A percentile compares a stretch with the other conserved stretches of the same genome.
Evolutionary conservation across 805 yeast species (phyloP).

Genomic region (Cyberlindnera mycetangii): DNA sequence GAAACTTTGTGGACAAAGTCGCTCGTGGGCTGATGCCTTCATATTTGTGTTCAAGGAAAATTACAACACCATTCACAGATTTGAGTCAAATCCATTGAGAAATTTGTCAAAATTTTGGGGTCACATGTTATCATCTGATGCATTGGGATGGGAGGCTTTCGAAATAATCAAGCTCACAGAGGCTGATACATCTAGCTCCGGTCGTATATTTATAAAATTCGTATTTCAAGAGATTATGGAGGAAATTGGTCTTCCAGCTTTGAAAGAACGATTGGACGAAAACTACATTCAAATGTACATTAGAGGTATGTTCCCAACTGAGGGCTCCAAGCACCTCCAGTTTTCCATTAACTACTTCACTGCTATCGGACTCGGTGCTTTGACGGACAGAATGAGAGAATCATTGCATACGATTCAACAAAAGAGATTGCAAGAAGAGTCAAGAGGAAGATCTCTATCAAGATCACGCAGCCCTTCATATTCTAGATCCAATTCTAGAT

Average conservation of each 20-base stretch:
- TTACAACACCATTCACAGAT: constrained; percentile 59
- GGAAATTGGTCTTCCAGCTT: constrained; percentile 60
- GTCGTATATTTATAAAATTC: constrained; percentile 77
- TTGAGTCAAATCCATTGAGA: constrained; percentile 69
- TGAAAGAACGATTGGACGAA: constrained; percentile 51
- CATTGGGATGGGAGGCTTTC: constrained; percentile 61
- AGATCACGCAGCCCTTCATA: constrained; percentile 25
- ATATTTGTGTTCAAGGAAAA: constrained; percentile 48
- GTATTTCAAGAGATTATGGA: constrained; percentile 75
- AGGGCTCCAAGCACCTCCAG: constrained; percentile 51
- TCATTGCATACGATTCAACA: constrained; percentile 31
- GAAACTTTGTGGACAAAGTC: constrained; percentile 49
- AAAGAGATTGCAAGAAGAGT: constrained; percentile 28
- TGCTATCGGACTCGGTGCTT: constrained; percentile 81
- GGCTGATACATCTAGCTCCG: constrained; percentile 69
- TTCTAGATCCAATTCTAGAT: constrained; percentile 20
- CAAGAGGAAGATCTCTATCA: constrained; percentile 23
- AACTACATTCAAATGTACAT: constrained; percentile 47
- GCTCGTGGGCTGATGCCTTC: constrained; percentile 58
- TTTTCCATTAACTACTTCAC: constrained; percentile 90
- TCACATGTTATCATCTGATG: constrained; percentile 69
- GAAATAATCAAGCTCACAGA: constrained; percentile 60
- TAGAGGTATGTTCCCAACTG: constrained; percentile 62
- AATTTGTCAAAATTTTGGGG: constrained; percentile 87
- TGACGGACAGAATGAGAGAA: constrained; percentile 81